These are phyloP conservation scores for Limnomonas spitsbergensis DNA, from an alignment of 139 green algal genomes.

Conservation along the genomic window DNA sequence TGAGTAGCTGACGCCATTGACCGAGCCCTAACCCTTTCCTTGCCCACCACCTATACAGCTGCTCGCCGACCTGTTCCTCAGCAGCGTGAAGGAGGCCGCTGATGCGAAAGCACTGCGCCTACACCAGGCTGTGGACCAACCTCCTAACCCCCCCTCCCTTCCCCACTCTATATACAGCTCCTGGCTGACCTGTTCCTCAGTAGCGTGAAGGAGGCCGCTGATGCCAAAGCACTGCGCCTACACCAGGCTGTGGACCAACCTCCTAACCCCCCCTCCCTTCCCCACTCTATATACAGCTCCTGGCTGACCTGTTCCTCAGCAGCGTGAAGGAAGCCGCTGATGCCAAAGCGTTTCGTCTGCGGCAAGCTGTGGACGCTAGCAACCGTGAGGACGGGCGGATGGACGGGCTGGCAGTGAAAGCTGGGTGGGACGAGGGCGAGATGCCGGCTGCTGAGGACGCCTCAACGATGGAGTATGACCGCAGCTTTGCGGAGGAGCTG, in stretches of 20 bases:
- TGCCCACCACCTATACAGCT: too few species aligned
- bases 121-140: too few species aligned
- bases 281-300: not conserved
- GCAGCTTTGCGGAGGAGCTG: constrained; percentile 31
- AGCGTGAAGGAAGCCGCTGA: not conserved
- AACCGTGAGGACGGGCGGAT: not conserved
- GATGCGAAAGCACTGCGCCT: too few species aligned
- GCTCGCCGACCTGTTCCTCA: too few species aligned
- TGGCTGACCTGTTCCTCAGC: constrained; percentile 7
- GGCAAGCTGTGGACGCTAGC: not conserved
- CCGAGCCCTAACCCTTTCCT: too few species aligned
- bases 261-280: too few species aligned
- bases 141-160: too few species aligned
- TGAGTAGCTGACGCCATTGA: too few species aligned
- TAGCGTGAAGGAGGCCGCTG: not conserved
- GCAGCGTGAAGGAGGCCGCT: too few species aligned
- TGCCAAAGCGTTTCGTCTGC: not conserved
- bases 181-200: constrained; percentile 10
- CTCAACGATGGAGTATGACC: constrained; percentile 28
- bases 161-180: too few species aligned
- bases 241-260: not conserved
- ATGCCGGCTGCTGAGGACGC: constrained; percentile 12
- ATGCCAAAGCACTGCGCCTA: not conserved
- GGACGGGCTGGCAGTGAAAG: not conserved
- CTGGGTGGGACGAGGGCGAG: not conserved